These are phyloP conservation scores for Diaporthe sp. DNA, from an alignment of 2,329 filamentous ascomycete genomes.

Conservation along the genomic window DNA sequence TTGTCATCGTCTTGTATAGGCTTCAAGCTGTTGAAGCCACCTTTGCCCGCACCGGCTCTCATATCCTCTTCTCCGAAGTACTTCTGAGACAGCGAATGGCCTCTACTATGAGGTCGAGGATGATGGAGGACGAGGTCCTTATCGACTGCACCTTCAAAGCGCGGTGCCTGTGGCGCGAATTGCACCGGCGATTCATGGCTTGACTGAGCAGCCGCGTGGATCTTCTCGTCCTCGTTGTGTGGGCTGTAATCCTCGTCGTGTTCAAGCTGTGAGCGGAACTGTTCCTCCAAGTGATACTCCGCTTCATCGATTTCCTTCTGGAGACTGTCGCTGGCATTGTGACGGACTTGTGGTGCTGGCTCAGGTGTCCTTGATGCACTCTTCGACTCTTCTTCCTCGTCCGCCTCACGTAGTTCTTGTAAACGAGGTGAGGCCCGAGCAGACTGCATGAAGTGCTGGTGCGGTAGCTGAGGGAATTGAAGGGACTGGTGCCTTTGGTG, in stretches of 20 bases:
- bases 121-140: conserved; percentile 75
- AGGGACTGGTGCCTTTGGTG: conserved; percentile 73
- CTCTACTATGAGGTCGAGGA: conserved; percentile 80
- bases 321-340: conserved; percentile 82
- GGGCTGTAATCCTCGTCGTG: conserved; percentile 81
- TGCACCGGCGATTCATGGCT: conserved; percentile 60
- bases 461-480: conserved; percentile 70
- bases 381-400: conserved; percentile 71
- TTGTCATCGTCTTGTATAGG: conserved; percentile 61
- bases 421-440: conserved; percentile 72
- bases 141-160: conserved; percentile 67
- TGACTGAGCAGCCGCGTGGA: conserved; percentile 47
- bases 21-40: conserved; percentile 54
- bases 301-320: conserved; percentile 89
- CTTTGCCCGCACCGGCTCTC: conserved; percentile 55
- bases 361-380: conserved; percentile 70
- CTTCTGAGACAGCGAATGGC: conserved; percentile 78
- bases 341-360: conserved; percentile 62
- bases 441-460: conserved; percentile 70
- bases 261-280: conserved; percentile 83
- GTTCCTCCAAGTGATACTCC: conserved; percentile 87
- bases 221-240: conserved; percentile 61
- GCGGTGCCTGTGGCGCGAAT: conserved; percentile 61
- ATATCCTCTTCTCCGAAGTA: conserved; percentile 72
- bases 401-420: conserved; percentile 81